Percentiles rank a stretch among this genome's conserved stretches.
These are phyloP conservation scores for Pyrenophora teres DNA, from an alignment of 2,329 filamentous ascomycete genomes.

Conservation along the genomic window DNA sequence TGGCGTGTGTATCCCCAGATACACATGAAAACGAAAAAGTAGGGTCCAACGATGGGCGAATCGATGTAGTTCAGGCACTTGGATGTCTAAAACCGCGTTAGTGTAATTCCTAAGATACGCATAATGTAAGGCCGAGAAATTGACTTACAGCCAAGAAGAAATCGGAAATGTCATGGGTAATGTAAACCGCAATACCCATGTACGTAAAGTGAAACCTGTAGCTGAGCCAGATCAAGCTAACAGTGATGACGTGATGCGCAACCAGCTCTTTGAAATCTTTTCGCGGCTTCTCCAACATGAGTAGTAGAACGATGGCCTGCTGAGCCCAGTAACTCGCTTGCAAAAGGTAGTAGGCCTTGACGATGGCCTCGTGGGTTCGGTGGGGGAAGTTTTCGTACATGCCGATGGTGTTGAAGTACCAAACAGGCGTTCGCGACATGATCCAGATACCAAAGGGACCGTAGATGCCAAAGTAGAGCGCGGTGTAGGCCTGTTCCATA, in stretches of 20 bases:
- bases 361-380: constrained; percentile 73
- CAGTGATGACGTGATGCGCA: constrained; percentile 85
- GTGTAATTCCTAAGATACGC: neutral
- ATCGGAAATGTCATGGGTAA: constrained; percentile 91
- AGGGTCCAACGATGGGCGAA: constrained; percentile 75
- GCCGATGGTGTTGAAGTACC: constrained; percentile 90
- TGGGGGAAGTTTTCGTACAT: constrained; percentile 94
- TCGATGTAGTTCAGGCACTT: constrained; percentile 93
- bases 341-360: constrained; percentile 97
- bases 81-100: constrained; percentile 65
- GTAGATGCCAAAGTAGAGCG: constrained; percentile 83
- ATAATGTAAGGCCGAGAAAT: neutral
- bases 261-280: constrained; percentile 97
- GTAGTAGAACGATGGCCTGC: constrained; percentile 83
- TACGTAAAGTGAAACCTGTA: constrained; percentile 98
- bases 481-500: constrained; percentile 96
- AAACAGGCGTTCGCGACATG: constrained; percentile 88
- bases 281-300: constrained; percentile 88
- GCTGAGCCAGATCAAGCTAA: constrained; percentile 80
- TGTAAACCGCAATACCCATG: constrained; percentile 90
- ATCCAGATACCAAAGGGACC: constrained; percentile 86
- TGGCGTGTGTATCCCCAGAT: constrained; percentile 92
- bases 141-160: constrained; percentile 88
- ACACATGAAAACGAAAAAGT: constrained; percentile 80
- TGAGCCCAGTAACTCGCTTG: constrained; percentile 96